Conservation (phyloP, 495 filamentous ascomycete genomes). For the Durotheca rogersii region DNA sequence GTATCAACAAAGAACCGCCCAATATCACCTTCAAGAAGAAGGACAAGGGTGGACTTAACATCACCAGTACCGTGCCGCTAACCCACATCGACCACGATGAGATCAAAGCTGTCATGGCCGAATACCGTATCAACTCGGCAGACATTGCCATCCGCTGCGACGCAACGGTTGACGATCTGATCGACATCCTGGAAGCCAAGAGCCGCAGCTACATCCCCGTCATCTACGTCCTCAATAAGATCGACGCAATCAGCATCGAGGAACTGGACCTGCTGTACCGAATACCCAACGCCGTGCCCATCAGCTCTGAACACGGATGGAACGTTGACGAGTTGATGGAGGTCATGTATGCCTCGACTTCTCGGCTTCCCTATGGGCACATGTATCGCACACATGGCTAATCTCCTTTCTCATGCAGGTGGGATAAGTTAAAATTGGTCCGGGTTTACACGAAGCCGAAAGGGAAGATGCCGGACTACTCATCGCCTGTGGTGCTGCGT, state of each 20-base stretch:
- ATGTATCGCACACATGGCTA: conserved; percentile 26
- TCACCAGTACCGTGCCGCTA: conserved; percentile 88
- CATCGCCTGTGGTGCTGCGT: conserved; percentile 83
- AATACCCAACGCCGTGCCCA: conserved; percentile 94
- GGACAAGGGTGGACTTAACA: conserved; percentile 94
- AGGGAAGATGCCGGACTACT: conserved; percentile 91
- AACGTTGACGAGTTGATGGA: conserved; percentile 97
- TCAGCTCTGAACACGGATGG: conserved; percentile 98
- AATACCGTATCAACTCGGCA: conserved; percentile 95
- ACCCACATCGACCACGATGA: conserved; percentile 93
- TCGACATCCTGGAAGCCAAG: conserved; percentile 95
- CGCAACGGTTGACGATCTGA: conserved; percentile 79
- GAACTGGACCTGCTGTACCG: conserved; percentile 94
- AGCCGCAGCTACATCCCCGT: conserved; percentile 94
- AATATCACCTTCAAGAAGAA: conserved; percentile 99
- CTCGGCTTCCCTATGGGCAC: conserved; percentile 13
- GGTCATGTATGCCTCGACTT: conserved; percentile 63
- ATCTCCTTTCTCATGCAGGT: conserved; percentile 50
- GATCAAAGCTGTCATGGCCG: conserved; percentile 95
- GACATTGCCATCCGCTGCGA: conserved; percentile 98
- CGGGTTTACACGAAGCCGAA: conserved; percentile 98
- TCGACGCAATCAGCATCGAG: conserved; percentile 96
- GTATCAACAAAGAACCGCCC: conserved; percentile 94
- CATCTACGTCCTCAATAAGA: conserved; percentile 98
- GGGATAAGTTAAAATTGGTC: conserved; percentile 89